phyloP scores from a whole-genome alignment of 148 eudicot species.

The Suaeda aralocaspica region DNA sequence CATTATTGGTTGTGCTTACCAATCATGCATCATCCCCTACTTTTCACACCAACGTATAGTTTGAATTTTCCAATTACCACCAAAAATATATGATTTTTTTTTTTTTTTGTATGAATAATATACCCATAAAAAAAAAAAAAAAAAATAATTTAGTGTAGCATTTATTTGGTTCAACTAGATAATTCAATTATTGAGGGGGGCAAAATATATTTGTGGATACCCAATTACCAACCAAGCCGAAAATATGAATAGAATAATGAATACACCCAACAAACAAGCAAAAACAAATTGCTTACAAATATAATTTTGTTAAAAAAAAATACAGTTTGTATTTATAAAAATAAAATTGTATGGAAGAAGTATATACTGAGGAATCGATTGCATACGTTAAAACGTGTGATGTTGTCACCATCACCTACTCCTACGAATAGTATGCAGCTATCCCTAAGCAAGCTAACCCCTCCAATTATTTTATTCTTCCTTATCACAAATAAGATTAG shows the following conservation, averaged over 20 bases:
- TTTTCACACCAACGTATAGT: constrained; percentile 12
- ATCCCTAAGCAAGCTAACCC: constrained; percentile 25
- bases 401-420: constrained; percentile 46
- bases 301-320: neutral
- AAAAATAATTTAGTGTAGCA: constrained; percentile 21
- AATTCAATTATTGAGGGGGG: constrained; percentile 23
- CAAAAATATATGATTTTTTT: too few species aligned
- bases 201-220: constrained; percentile 25
- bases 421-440: constrained; percentile 38
- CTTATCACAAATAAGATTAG: constrained; percentile 42
- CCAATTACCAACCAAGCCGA: constrained; percentile 25
- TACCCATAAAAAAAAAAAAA: too few species aligned
- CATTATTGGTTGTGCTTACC: constrained; percentile 29
- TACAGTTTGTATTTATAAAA: neutral
- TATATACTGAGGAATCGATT: constrained; percentile 34
- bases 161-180: constrained; percentile 28
- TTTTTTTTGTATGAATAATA: too few species aligned
- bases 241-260: constrained; percentile 15
- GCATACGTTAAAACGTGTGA: constrained; percentile 34
- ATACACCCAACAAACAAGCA: constrained; percentile 27
- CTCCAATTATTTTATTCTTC: constrained; percentile 38
- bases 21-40: constrained; percentile 16
- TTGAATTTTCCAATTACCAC: neutral
- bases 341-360: constrained; percentile 22
- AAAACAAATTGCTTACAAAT: neutral